Percentiles rank a stretch among this genome's conserved stretches.
These are phyloP conservation scores for Hymenoscyphus linearis DNA, from an alignment of 2,329 filamentous ascomycete genomes.

Conservation along the genomic window DNA sequence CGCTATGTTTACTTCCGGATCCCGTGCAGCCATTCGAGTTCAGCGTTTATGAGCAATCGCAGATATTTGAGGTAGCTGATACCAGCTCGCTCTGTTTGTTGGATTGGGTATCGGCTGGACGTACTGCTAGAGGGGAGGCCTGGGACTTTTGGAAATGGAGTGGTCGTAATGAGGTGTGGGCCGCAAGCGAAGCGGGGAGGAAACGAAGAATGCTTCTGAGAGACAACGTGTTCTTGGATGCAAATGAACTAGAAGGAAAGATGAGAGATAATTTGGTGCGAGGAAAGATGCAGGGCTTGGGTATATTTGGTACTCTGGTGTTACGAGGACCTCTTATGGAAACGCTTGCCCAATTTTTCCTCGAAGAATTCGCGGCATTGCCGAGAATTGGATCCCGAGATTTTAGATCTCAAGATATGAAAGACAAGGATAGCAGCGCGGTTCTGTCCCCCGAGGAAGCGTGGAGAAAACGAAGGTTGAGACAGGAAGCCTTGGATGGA, in stretches of 20 bases:
- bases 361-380: conserved; percentile 69
- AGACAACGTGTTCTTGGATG: conserved; percentile 74
- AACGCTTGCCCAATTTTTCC: conserved; percentile 65
- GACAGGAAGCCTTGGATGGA: conserved; percentile 52
- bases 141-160: conserved; percentile 80
- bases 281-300: conserved; percentile 67
- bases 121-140: conserved; percentile 77
- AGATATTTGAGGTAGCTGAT: conserved; percentile 63
- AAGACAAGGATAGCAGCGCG: conserved; percentile 37
- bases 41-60: conserved; percentile 78
- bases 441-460: conserved; percentile 39
- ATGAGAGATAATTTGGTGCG: conserved; percentile 35
- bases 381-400: conserved; percentile 80
- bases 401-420: conserved; percentile 55
- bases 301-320: conserved; percentile 79
- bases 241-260: conserved; percentile 37
- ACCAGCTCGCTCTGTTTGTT: conserved; percentile 68
- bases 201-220: conserved; percentile 66
- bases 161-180: conserved; percentile 85
- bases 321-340: conserved; percentile 68
- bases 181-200: conserved; percentile 34
- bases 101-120: conserved; percentile 92
- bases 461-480: conserved; percentile 52
- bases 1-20: conserved; percentile 72
- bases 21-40: conserved; percentile 86